Conservation (phyloP, 2,329 filamentous ascomycete species). For the Colletotrichum sp. region DNA sequence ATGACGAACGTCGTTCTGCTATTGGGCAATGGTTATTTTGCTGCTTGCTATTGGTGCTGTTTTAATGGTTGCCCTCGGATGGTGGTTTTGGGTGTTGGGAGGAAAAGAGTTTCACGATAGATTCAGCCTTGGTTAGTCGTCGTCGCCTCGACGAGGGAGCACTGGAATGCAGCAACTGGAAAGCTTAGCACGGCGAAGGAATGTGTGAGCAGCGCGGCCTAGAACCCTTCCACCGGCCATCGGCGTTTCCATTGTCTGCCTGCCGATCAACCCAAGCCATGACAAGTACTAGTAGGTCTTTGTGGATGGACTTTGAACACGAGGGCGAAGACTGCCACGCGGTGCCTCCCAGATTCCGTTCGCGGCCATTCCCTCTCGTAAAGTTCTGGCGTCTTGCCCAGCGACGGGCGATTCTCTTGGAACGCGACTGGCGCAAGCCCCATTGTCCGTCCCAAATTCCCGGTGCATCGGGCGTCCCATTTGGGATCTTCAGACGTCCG, state of each 20-base stretch:
- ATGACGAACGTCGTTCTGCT: neutral
- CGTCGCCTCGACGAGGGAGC: neutral
- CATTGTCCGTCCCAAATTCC: neutral
- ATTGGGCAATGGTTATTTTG: neutral
- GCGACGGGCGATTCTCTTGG: neutral
- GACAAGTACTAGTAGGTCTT: neutral
- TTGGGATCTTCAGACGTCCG: neutral
- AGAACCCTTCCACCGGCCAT: neutral
- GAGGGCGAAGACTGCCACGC: neutral
- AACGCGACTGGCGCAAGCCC: neutral
- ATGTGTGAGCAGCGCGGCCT: neutral
- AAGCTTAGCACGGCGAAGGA: neutral
- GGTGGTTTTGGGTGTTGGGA: neutral
- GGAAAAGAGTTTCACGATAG: slow-evolving; percentile 12
- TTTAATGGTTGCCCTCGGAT: neutral
- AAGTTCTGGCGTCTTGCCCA: neutral
- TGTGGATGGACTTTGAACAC: neutral
- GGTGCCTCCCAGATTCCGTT: neutral
- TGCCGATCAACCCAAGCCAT: neutral
- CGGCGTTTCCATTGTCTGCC: neutral
- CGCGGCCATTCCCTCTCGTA: neutral
- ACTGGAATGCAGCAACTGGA: neutral
- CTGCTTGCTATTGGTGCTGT: neutral
- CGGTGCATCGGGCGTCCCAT: neutral
- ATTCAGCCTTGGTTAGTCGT: neutral